Conservation (phyloP, 768 basidiomycete species). For the Chalciporus sphaerocephalus region DNA sequence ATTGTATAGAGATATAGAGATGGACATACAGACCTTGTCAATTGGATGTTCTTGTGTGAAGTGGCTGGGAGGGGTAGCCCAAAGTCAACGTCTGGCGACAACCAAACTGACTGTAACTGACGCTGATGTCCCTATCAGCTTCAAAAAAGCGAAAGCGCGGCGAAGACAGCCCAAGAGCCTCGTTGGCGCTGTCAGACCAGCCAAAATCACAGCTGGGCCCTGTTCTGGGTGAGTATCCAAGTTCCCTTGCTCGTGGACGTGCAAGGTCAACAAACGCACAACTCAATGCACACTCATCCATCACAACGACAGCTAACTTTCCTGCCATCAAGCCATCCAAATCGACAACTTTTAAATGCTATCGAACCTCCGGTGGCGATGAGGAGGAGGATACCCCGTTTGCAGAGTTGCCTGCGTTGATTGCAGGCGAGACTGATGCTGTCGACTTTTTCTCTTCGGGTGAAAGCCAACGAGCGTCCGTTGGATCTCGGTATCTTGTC, state of each 20-base stretch:
- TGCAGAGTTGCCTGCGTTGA: conserved; percentile 34
- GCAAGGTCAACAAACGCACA: conserved; percentile 7
- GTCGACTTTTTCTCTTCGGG: conserved; percentile 77
- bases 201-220: conserved; percentile 42
- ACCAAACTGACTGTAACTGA: conserved; percentile 9
- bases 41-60: conserved; percentile 12
- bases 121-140: conserved; percentile 21
- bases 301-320: conserved; percentile 48
- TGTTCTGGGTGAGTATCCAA: conserved; percentile 43
- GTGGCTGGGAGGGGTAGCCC: conserved; percentile 9
- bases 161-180: conserved; percentile 31
- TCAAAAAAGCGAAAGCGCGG: conserved; percentile 51
- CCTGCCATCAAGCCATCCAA: conserved; percentile 58
- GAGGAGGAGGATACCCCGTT: conserved; percentile 30
- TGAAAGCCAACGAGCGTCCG: conserved; percentile 45
- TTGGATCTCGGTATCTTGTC: conserved; percentile 80
- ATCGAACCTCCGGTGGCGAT: conserved; percentile 36
- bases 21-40: conserved; percentile 18
- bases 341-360: conserved; percentile 60
- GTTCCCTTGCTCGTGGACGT: conserved; percentile 25
- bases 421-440: conserved; percentile 80
- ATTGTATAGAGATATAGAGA: conserved; percentile 1
- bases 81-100: conserved; percentile 5
- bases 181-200: conserved; percentile 35
- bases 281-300: conserved; percentile 2